Evolutionary conservation across 306 rosid species (phyloP), one percentile per base, ranked within the genome.

Genomic region (Rosa multiflora): DNA sequence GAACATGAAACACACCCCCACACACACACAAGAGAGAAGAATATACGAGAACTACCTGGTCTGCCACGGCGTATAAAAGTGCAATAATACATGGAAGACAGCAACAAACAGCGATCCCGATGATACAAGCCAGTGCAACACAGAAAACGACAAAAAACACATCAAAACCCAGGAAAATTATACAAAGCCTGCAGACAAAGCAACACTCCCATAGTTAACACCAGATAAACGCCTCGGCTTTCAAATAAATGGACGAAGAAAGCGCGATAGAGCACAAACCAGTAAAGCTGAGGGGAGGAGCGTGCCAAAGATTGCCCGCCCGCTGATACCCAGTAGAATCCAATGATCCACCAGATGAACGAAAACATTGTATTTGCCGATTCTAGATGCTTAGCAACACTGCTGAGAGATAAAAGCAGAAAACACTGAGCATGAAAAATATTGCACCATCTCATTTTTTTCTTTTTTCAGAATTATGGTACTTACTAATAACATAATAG

Each of bases 101-200:
- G 82, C 97, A 94, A 86, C 99, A 94, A 79, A 94, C 97, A 58
- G 99, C 99, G 6, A 94, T 89, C 26, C 99, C 99, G 75, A 94
- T 91, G 49, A 94, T 76, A 76, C 97, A 94, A 29, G 99, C 99
- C 89, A 94, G 88, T 53, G 97, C 99, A 86, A 94, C 97, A 87
- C 97, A 92, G 91, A 92, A 94, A 77, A 94, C 90, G 56, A 94
- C 99, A 90, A 94, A 94, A 91, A 94, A 92, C 84, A 94, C 99
- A 79, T 94, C 99, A 82, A 92, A 94, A 77, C 97, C 99, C 82
- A 94, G 90, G 88, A 94, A 94, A 67, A 91, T 79, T 89, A 94
- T 91, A 82, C 99, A 92, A 70, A 94, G 83, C 99, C 99, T 94
- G 95, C 91, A 89, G 74, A 79, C 59, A 73, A 87, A 52, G 78